Base-by-base conservation (phyloP, 2,329 filamentous ascomycete species). In the Tolypocladium tundrense region DNA sequence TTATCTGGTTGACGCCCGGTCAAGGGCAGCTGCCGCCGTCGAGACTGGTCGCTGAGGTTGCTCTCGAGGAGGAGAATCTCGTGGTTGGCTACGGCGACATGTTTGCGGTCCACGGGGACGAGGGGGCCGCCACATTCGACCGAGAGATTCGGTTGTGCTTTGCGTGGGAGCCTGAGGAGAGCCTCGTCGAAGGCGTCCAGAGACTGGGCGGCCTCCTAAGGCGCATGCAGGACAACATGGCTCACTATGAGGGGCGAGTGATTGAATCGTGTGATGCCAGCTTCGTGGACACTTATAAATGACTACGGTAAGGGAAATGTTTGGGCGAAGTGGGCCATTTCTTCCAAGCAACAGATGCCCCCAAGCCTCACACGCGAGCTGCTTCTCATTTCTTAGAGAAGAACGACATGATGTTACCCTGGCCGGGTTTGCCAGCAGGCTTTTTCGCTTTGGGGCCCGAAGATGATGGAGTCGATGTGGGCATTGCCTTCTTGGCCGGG, bases 371-470 rank as follows among this genome's bases (percentile, higher is more conserved):
- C 24, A 31, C 45, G 11, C 27, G 16, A 50, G 31, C 33, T 13
- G 50, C 39, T 50, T 55, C 27, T 61, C 64, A 88, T 67, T 91
- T 94, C 77, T 95, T 96, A 48, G 82, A 81, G 72, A 96, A 96
- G 74, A 96, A 96, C 1, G 87, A 91, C 87, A 92, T 96, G 68
- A 96, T 96, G 69, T 80, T 96, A 3, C 91, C 91, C 67, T 91
- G 87, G 3, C 82, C 70, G 9, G 73, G 72, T 68, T 90, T 90
- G 1, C 77, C 74, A 1, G 74, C 74, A 24, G 75, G 66, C 68
- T 87, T 88, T 65, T 81, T 85, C 31, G 77, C 70, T 64, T 80
- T 84, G 52, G 68, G 69, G 7, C 74, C 75, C 59, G 79, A 75
- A 14, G 79, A 78, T 27, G 75, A 70, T 8, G 76, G 72, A 1